A percentile compares a stretch with the other conserved stretches of the same genome.
phyloP scores from a whole-genome alignment of 2,329 filamentous ascomycete species.

The Botrytis fabae region DNA sequence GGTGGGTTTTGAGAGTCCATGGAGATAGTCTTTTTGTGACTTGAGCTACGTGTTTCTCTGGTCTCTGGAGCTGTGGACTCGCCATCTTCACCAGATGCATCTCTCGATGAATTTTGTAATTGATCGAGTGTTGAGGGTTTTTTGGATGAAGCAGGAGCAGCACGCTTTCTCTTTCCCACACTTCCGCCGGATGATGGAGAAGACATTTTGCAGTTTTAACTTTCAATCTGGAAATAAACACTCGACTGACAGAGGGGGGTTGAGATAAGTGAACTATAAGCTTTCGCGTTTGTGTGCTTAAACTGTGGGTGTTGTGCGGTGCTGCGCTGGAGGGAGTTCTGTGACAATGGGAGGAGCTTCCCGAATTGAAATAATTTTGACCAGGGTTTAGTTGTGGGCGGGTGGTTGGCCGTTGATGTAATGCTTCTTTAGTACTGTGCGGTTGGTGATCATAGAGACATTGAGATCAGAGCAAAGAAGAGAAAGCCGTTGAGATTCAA shows the following conservation, averaged over 20 bases:
- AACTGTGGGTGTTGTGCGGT: neutral
- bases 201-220: slow-evolving; percentile 36
- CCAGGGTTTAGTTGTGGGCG: neutral
- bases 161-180: slow-evolving; percentile 77
- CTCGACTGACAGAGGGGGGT: slow-evolving; percentile 10
- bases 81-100: slow-evolving; percentile 80
- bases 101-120: slow-evolving; percentile 70
- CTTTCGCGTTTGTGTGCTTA: slow-evolving; percentile 8
- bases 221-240: neutral
- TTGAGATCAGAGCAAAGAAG: neutral
- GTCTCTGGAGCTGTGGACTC: slow-evolving; percentile 69
- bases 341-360: slow-evolving; percentile 3
- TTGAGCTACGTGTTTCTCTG: slow-evolving; percentile 43
- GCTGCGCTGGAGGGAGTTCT: neutral
- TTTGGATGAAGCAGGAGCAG: slow-evolving; percentile 51
- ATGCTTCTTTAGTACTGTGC: neutral
- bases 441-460: neutral
- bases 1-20: slow-evolving; percentile 51
- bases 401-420: neutral
- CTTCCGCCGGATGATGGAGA: slow-evolving; percentile 41
- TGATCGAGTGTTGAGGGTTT: slow-evolving; percentile 56
- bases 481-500: neutral
- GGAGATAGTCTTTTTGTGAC: slow-evolving; percentile 58
- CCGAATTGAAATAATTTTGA: slow-evolving; percentile 15
- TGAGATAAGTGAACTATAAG: neutral